Conservation (phyloP, 768 basidiomycete species). For the Dentipellis fragilis region DNA sequence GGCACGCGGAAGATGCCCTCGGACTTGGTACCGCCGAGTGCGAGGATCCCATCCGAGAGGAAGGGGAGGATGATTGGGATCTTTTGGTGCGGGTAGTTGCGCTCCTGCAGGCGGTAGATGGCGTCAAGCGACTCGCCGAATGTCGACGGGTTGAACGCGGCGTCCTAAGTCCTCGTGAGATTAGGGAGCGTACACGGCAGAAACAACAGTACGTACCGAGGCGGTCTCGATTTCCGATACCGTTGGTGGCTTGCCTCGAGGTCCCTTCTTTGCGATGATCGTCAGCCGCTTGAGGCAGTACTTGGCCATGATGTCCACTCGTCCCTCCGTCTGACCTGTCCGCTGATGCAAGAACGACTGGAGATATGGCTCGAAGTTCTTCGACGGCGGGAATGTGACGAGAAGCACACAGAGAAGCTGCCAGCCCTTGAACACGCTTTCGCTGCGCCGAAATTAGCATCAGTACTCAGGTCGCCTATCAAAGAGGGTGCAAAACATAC, state of each 20-base stretch:
- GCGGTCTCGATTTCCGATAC: conserved; percentile 87
- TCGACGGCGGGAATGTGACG: conserved; percentile 89
- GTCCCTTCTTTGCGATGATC: conserved; percentile 73
- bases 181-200: neutral
- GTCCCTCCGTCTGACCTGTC: conserved; percentile 55
- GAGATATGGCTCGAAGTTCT: conserved; percentile 83
- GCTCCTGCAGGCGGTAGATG: conserved; percentile 74
- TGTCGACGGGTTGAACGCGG: conserved; percentile 90
- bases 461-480: neutral
- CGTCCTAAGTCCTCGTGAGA: conserved; percentile 41
- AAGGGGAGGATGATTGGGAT: conserved; percentile 92
- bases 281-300: conserved; percentile 76
- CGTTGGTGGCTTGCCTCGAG: conserved; percentile 75
- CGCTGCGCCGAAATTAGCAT: conserved; percentile 31
- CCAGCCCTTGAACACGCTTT: conserved; percentile 86
- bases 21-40: conserved; percentile 71
- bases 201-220: conserved; percentile 38
- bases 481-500: conserved; percentile 32
- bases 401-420: conserved; percentile 85
- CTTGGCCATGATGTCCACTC: conserved; percentile 85
- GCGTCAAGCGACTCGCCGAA: conserved; percentile 87
- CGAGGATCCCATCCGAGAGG: conserved; percentile 85
- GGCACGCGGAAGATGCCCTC: conserved; percentile 94
- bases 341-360: conserved; percentile 70
- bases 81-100: conserved; percentile 75